Percentiles rank a stretch among this genome's conserved stretches.
Conservation (phyloP, 148 eudicot genomes). For the Polygonum aviculare region DNA sequence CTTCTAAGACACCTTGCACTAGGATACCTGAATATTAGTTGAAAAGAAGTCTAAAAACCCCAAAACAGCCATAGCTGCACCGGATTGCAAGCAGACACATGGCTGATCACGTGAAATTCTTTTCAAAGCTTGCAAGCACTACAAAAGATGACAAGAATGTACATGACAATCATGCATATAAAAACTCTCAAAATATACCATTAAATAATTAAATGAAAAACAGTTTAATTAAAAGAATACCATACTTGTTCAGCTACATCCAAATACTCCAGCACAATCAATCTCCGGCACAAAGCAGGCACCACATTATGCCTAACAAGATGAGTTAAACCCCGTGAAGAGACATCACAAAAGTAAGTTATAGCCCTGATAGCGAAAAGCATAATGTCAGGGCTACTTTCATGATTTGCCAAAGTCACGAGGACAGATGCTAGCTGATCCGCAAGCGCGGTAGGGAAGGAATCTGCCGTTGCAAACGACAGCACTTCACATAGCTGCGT, state of each 20-base stretch:
- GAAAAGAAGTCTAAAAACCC: conserved; percentile 79
- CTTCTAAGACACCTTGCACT: neutral
- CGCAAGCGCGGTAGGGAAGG: conserved; percentile 42
- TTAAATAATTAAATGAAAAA: neutral
- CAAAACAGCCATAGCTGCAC: conserved; percentile 76
- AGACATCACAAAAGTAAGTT: conserved; percentile 76
- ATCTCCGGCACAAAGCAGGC: conserved; percentile 68
- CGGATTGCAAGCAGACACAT: conserved; percentile 67
- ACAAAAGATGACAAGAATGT: conserved; percentile 13
- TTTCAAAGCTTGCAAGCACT: conserved; percentile 98
- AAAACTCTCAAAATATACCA: neutral
- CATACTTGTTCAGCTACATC: conserved; percentile 97
- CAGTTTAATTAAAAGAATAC: neutral
- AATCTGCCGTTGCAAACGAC: conserved; percentile 55
- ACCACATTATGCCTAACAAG: conserved; percentile 71
- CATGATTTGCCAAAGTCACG: conserved; percentile 63
- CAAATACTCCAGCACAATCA: conserved; percentile 59
- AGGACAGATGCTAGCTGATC: conserved; percentile 57
- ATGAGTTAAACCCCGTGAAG: conserved; percentile 43
- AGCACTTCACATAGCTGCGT: conserved; percentile 78
- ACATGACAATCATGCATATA: neutral
- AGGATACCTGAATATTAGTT: conserved; percentile 80
- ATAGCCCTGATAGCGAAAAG: conserved; percentile 81
- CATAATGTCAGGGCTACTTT: conserved; percentile 63
- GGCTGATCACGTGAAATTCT: conserved; percentile 79